Evolutionary conservation across 805 yeast genomes (phyloP).

Genomic region (Lipomyces starkeyi): DNA sequence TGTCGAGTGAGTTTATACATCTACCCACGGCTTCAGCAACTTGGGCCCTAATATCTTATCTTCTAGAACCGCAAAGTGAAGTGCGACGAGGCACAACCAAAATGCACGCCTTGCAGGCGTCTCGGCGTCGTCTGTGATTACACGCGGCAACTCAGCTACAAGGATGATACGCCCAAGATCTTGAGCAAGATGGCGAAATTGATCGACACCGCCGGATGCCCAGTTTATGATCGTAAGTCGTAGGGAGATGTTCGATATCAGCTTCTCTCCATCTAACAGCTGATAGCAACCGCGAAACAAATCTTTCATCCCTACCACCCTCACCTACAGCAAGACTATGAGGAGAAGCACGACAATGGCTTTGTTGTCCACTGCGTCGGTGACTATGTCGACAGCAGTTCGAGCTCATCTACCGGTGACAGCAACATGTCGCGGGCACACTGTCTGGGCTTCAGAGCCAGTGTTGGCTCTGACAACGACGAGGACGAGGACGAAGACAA

Average conservation of each 20-base stretch:
- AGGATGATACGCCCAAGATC: slow-evolving; percentile 34
- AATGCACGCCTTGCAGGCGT: slow-evolving; percentile 33
- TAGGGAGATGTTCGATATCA: not conserved
- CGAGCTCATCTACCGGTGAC: not conserved
- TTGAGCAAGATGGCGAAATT: slow-evolving; percentile 27
- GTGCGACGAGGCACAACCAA: slow-evolving; percentile 34
- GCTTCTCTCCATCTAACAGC: not conserved
- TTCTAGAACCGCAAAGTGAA: slow-evolving; percentile 32
- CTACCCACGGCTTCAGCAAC: not conserved
- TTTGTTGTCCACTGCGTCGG: slow-evolving; percentile 18
- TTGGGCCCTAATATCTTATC: not conserved
- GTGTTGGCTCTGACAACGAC: slow-evolving; percentile 8
- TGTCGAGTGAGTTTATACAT: slow-evolving; percentile 26
- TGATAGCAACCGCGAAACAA: slow-evolving; percentile 13
- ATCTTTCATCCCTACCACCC: slow-evolving; percentile 30
- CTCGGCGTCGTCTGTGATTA: slow-evolving; percentile 30
- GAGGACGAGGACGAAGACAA: slow-evolving; percentile 2
- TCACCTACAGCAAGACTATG: slow-evolving; percentile 18
- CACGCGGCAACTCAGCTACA: slow-evolving; percentile 30
- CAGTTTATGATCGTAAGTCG: slow-evolving; percentile 32
- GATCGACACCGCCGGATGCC: slow-evolving; percentile 29
- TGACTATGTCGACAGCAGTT: slow-evolving; percentile 15
- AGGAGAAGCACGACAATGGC: slow-evolving; percentile 28
- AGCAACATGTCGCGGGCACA: not conserved
- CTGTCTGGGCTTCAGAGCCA: slow-evolving; percentile 2